These are phyloP conservation scores for Backusella mclennaniae DNA, from an alignment of 192 early-diverging fungal genomes.

Conservation along the genomic window DNA sequence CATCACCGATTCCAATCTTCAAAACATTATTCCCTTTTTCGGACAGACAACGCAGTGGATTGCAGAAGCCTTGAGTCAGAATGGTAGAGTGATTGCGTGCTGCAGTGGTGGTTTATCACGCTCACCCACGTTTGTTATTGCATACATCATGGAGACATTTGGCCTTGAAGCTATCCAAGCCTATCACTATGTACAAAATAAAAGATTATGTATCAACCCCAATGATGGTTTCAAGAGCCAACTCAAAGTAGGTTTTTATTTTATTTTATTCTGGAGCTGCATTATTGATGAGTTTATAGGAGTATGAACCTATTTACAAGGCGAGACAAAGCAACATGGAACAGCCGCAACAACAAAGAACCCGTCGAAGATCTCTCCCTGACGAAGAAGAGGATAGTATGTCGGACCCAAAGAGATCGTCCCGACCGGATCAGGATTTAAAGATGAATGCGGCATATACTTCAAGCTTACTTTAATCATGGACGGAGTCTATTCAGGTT, in stretches of 20 bases:
- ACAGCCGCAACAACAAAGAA: conserved; percentile 42
- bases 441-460: not conserved
- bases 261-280: no score
- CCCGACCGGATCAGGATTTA: not conserved
- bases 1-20: conserved; percentile 75
- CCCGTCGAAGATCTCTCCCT: conserved; percentile 52
- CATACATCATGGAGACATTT: conserved; percentile 83
- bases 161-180: conserved; percentile 65
- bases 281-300: conserved; percentile 45
- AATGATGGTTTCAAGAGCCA: conserved; percentile 80
- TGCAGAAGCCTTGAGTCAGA: conserved; percentile 33
- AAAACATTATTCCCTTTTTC: conserved; percentile 85
- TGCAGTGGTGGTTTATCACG: conserved; percentile 84
- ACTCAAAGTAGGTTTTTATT: conserved; percentile 56
- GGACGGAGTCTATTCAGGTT: not conserved
- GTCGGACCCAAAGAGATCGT: not conserved
- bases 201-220: conserved; percentile 85
- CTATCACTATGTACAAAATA: conserved; percentile 82
- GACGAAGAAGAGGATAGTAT: conserved; percentile 51
- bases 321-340: conserved; percentile 51
- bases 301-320: conserved; percentile 77
- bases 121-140: conserved; percentile 83
- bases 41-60: conserved; percentile 60
- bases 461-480: not conserved
- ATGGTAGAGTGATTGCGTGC: conserved; percentile 61